Percentiles rank a stretch among this genome's conserved stretches.
These are phyloP conservation scores for Venturia aucupariae DNA, from an alignment of 2,329 filamentous ascomycete species.

Conservation along the genomic window DNA sequence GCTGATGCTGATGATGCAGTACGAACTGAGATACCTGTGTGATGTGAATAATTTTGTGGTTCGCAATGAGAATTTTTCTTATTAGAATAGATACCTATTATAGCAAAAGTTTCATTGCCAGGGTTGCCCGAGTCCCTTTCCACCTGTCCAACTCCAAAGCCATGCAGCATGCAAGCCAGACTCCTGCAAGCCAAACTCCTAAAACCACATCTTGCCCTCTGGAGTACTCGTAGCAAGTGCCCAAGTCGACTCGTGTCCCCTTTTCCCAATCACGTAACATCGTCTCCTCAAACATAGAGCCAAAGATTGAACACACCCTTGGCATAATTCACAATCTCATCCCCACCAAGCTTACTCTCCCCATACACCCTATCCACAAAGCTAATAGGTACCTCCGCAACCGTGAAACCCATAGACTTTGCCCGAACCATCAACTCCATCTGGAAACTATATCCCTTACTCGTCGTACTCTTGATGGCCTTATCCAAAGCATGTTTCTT, in stretches of 20 bases:
- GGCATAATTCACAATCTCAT: slow-evolving; percentile 94
- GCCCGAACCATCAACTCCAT: slow-evolving; percentile 99
- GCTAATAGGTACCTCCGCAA: slow-evolving; percentile 90
- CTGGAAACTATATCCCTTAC: slow-evolving; percentile 97
- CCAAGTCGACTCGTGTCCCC: background rate
- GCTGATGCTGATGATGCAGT: background rate
- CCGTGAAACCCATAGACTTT: slow-evolving; percentile 88
- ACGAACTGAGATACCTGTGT: background rate
- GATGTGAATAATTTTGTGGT: background rate
- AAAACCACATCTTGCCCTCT: background rate
- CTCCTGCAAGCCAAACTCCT: background rate
- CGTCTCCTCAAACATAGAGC: slow-evolving; percentile 33
- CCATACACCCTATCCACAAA: slow-evolving; percentile 96
- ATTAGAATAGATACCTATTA: background rate
- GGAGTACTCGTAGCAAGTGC: background rate
- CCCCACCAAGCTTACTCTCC: slow-evolving; percentile 86
- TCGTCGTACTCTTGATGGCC: slow-evolving; percentile 72
- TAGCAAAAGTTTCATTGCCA: background rate
- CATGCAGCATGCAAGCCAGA: background rate
- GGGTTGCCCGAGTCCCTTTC: background rate
- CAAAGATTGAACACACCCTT: slow-evolving; percentile 50
- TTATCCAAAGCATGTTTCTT: slow-evolving; percentile 69
- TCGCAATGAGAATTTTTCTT: background rate
- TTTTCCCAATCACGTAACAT: background rate
- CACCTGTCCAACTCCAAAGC: background rate